Conservation (phyloP, 2,329 filamentous ascomycete species). For the Fusarium sp. region DNA sequence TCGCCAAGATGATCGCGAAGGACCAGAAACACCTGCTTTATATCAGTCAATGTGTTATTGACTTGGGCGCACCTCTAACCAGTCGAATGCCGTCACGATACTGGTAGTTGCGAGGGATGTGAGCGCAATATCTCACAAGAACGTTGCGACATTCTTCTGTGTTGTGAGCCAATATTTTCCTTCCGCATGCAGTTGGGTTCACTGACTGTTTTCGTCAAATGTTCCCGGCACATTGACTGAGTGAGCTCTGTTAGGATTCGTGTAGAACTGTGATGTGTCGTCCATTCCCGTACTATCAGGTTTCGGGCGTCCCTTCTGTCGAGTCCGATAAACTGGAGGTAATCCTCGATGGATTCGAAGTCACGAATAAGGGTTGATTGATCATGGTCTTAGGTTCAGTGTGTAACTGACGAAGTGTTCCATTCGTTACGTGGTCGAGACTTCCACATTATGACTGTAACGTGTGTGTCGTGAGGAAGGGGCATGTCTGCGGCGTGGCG, state of each 20-base stretch:
- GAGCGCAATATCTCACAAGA: slow-evolving; percentile 59
- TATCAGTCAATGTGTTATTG: slow-evolving; percentile 1
- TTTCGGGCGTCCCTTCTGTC: background rate
- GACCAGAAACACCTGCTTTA: slow-evolving; percentile 56
- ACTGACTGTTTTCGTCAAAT: slow-evolving; percentile 48
- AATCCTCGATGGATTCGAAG: background rate
- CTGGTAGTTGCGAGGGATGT: slow-evolving; percentile 61
- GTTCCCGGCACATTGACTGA: background rate
- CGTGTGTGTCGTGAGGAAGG: background rate
- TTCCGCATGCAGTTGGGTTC: background rate
- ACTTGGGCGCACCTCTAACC: slow-evolving; percentile 44
- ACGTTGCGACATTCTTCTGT: slow-evolving; percentile 60
- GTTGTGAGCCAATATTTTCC: slow-evolving; percentile 6
- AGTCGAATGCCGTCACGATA: slow-evolving; percentile 61
- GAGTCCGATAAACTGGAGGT: background rate
- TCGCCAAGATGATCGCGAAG: slow-evolving; percentile 61
- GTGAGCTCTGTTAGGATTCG: background rate
- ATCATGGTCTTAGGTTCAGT: background rate
- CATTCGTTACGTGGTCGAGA: background rate
- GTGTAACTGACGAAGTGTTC: background rate
- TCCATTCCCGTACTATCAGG: slow-evolving; percentile 26
- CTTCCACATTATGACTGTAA: background rate
- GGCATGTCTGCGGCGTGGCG: background rate
- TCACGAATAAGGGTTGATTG: background rate
- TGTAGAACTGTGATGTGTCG: background rate